phyloP scores from a whole-genome alignment of 2,329 filamentous ascomycete genomes.

The Calycina herbarum region DNA sequence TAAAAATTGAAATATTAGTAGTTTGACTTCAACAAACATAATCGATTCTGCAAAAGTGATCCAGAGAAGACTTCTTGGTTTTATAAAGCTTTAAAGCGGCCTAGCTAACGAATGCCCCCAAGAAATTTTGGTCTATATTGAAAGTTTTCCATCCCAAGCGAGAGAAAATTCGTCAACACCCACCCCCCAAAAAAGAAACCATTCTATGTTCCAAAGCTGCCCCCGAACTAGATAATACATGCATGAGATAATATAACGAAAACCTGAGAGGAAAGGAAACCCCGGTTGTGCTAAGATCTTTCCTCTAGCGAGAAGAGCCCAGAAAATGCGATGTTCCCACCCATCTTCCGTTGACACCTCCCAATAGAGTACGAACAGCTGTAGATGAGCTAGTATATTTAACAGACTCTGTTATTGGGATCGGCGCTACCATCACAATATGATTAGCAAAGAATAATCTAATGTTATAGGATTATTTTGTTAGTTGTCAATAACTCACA shows the following conservation, averaged over 20 bases:
- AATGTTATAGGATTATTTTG: not conserved
- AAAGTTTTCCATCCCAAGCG: not conserved
- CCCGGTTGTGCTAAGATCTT: not conserved
- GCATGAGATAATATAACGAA: not conserved
- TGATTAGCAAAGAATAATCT: not conserved
- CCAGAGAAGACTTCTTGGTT: not conserved
- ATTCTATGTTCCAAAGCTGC: not conserved
- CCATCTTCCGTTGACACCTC: not conserved
- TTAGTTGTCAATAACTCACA: not conserved
- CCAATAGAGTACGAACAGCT: not conserved
- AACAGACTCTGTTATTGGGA: not conserved
- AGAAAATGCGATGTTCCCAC: not conserved
- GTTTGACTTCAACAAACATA: not conserved
- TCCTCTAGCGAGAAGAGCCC: not conserved
- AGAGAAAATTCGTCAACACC: not conserved
- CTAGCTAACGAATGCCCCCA: not conserved
- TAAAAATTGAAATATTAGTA: no score
- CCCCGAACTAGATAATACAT: not conserved
- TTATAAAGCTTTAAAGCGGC: constrained; percentile 3
- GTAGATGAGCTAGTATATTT: not conserved
- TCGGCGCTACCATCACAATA: not conserved
- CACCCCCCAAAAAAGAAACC: not conserved
- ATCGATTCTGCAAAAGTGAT: not conserved
- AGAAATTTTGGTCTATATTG: not conserved
- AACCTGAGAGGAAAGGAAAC: not conserved